Conservation (phyloP, 805 yeast genomes). For the Kodamaea laetipori region DNA sequence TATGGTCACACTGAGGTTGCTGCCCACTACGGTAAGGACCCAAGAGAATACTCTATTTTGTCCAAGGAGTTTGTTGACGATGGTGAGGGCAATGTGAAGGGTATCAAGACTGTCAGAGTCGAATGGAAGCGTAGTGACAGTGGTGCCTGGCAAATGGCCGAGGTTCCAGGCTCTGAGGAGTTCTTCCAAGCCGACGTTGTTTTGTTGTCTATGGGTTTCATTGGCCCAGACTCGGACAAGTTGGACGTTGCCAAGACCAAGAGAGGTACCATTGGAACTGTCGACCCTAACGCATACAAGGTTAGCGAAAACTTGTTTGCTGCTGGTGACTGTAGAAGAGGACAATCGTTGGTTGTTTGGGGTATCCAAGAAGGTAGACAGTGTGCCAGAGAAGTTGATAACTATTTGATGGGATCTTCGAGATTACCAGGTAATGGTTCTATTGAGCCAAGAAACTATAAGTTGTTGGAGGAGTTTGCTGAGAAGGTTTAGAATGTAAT, state of each 20-base stretch:
- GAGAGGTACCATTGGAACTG: constrained; percentile 81
- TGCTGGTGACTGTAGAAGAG: constrained; percentile 99
- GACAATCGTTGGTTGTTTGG: constrained; percentile 98
- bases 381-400: constrained; percentile 93
- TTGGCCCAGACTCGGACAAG: constrained; percentile 90
- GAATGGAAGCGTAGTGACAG: constrained; percentile 96
- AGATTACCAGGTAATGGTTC: constrained; percentile 94
- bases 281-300: constrained; percentile 63
- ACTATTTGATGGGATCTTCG: constrained; percentile 72
- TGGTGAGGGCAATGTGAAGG: constrained; percentile 91
- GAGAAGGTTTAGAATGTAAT: constrained; percentile 46
- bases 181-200: constrained; percentile 94
- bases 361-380: constrained; percentile 99
- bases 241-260: constrained; percentile 68
- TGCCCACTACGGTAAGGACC: constrained; percentile 94
- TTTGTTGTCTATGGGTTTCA: constrained; percentile 93
- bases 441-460: constrained; percentile 80
- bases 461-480: constrained; percentile 74
- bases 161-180: constrained; percentile 93
- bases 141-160: constrained; percentile 99
- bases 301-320: constrained; percentile 79
- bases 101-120: constrained; percentile 93
- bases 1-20: constrained; percentile 96
- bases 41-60: constrained; percentile 93
- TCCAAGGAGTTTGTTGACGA: constrained; percentile 96